Conservation (phyloP, 202 grass and related monocot genomes). For the Miscanthus sacchariflorus region DNA sequence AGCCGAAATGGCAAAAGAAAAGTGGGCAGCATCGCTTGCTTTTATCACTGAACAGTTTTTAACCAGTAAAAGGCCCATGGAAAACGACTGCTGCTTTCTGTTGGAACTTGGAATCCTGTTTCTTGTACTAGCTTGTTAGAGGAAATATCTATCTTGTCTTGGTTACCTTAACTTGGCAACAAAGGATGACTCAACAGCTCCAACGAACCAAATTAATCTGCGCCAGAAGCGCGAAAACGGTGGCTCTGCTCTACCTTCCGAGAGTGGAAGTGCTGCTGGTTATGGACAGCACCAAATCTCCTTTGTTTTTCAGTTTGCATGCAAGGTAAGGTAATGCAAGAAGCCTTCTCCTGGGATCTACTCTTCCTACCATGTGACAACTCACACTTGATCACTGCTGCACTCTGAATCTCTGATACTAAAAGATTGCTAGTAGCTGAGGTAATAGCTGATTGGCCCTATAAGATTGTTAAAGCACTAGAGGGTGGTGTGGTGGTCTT, state of each 20-base stretch:
- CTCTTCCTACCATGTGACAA: slow-evolving; percentile 39
- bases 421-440: slow-evolving; percentile 1
- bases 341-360: not conserved
- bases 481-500: slow-evolving; percentile 20
- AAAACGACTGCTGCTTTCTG: slow-evolving; percentile 5
- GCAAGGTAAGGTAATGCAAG: slow-evolving; percentile 26
- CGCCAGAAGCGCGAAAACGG: not conserved
- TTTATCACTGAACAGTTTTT: slow-evolving; percentile 35
- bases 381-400: slow-evolving; percentile 27
- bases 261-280: slow-evolving; percentile 11
- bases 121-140: slow-evolving; percentile 9
- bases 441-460: slow-evolving; percentile 6
- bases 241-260: slow-evolving; percentile 21
- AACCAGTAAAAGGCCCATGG: slow-evolving; percentile 26
- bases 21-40: slow-evolving; percentile 23
- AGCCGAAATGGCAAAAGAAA: slow-evolving; percentile 20
- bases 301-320: slow-evolving; percentile 4
- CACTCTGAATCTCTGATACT: not conserved
- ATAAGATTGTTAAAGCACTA: slow-evolving; percentile 33
- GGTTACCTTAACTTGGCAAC: slow-evolving; percentile 43
- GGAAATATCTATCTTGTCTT: slow-evolving; percentile 8
- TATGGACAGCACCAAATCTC: not conserved
- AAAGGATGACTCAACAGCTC: slow-evolving; percentile 29
- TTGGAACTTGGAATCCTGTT: slow-evolving; percentile 34
- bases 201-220: slow-evolving; percentile 17